Evolutionary conservation across 1,284 basidiomycete species (phyloP).

Genomic region (Bjerkandera adusta): DNA sequence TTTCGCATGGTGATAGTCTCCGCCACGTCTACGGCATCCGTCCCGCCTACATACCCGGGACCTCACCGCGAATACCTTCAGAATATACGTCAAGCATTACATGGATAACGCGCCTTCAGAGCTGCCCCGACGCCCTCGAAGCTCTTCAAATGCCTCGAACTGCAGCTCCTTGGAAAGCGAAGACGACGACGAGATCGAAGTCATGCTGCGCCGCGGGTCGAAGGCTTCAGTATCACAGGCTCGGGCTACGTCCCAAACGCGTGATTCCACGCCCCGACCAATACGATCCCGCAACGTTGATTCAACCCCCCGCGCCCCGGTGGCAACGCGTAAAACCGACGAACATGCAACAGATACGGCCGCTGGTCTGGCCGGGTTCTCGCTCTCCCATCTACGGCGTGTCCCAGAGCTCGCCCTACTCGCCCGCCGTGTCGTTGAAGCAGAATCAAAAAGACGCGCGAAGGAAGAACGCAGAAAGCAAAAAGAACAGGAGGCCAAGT

Average conservation of each 20-base stretch:
- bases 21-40: constrained; percentile 62
- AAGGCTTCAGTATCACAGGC: too few species aligned
- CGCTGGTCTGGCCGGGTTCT: constrained; percentile 46
- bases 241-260: neutral
- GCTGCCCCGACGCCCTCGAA: neutral
- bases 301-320: neutral
- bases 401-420: constrained; percentile 67
- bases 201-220: too few species aligned
- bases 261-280: constrained; percentile 22
- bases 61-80: constrained; percentile 64
- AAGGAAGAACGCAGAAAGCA: constrained; percentile 40
- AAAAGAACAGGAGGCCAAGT: constrained; percentile 21
- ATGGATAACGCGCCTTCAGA: constrained; percentile 50
- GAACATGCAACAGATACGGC: neutral
- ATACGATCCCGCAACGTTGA: too few species aligned
- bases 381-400: constrained; percentile 69
- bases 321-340: neutral
- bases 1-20: constrained; percentile 31
- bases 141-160: neutral
- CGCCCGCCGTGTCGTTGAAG: constrained; percentile 57
- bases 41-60: constrained; percentile 60
- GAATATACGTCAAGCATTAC: constrained; percentile 73
- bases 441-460: constrained; percentile 49
- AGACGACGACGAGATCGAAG: constrained; percentile 14
- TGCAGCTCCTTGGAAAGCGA: constrained; percentile 6